These are phyloP conservation scores for Tulasnella sp. DNA, from an alignment of 768 basidiomycete genomes.

Conservation along the genomic window DNA sequence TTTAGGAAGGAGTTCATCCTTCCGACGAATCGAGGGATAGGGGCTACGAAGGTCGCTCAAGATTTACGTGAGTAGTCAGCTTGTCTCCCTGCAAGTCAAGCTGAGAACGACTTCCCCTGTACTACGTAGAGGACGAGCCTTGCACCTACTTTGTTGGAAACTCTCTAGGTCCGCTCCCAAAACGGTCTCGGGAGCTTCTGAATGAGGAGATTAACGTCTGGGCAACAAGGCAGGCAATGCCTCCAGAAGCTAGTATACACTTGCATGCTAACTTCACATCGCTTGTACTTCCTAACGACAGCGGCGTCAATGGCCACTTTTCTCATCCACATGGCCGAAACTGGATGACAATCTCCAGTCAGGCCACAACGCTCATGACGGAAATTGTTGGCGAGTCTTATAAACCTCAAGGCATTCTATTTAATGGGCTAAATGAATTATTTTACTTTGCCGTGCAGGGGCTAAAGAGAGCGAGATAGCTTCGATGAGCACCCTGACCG, in stretches of 20 bases:
- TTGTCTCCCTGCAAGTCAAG: not conserved
- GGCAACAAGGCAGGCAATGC: conserved; percentile 41
- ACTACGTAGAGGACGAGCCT: conserved; percentile 33
- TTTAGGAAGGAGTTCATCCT: conserved; percentile 20
- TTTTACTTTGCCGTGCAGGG: conserved; percentile 38
- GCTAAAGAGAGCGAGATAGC: conserved; percentile 84
- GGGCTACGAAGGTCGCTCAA: conserved; percentile 11
- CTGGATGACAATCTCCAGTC: conserved; percentile 72
- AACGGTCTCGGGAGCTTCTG: conserved; percentile 58
- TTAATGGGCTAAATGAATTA: not conserved
- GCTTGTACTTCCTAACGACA: conserved; percentile 25
- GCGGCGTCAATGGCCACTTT: conserved; percentile 84
- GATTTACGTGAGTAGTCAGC: conserved; percentile 4
- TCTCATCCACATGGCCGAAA: conserved; percentile 71
- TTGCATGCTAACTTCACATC: not conserved
- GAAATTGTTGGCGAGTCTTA: conserved; percentile 61
- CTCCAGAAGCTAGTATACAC: conserved; percentile 36
- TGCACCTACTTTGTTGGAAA: conserved; percentile 92
- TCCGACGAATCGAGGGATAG: conserved; percentile 16
- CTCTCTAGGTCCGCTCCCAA: conserved; percentile 77
- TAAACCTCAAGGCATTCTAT: not conserved
- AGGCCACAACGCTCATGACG: conserved; percentile 63
- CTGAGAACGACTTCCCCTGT: not conserved
- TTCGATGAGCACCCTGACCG: conserved; percentile 90
- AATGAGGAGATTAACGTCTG: conserved; percentile 78